Evolutionary conservation across 1,284 basidiomycete species (phyloP).

Genomic region (Takashimella koratensis): DNA sequence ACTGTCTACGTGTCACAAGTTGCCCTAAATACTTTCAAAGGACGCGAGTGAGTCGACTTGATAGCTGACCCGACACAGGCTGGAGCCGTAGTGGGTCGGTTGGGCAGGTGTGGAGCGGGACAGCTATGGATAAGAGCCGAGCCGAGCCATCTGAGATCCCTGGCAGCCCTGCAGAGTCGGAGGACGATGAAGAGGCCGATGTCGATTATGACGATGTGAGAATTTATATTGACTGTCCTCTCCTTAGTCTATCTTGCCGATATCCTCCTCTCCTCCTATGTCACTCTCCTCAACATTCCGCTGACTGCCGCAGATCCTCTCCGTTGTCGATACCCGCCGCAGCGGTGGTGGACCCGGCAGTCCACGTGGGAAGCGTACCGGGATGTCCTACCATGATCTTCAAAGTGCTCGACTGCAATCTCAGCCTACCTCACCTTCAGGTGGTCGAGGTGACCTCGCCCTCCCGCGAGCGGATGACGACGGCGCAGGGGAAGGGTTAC

Average conservation of each 20-base stretch:
- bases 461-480: conserved; percentile 25
- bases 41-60: too few species aligned
- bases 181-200: conserved; percentile 49
- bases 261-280: too few species aligned
- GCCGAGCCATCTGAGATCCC: conserved; percentile 31
- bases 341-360: conserved; percentile 17
- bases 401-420: conserved; percentile 9
- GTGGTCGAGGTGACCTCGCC: conserved; percentile 1
- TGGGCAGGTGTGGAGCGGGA: conserved; percentile 40
- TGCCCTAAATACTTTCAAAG: too few species aligned
- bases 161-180: conserved; percentile 45
- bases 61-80: too few species aligned
- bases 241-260: neutral
- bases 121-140: conserved; percentile 31
- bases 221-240: neutral
- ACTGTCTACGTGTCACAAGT: neutral
- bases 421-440: neutral
- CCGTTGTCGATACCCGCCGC: conserved; percentile 43
- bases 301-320: conserved; percentile 29
- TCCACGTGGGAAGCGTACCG: conserved; percentile 25
- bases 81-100: conserved; percentile 43
- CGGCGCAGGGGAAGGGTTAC: conserved; percentile 13
- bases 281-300: neutral
- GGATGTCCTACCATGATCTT: conserved; percentile 35
- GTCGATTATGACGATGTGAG: conserved; percentile 54